Conservation (phyloP, 2,329 filamentous ascomycete species). For the Paraphaeosphaeria sporulosa region DNA sequence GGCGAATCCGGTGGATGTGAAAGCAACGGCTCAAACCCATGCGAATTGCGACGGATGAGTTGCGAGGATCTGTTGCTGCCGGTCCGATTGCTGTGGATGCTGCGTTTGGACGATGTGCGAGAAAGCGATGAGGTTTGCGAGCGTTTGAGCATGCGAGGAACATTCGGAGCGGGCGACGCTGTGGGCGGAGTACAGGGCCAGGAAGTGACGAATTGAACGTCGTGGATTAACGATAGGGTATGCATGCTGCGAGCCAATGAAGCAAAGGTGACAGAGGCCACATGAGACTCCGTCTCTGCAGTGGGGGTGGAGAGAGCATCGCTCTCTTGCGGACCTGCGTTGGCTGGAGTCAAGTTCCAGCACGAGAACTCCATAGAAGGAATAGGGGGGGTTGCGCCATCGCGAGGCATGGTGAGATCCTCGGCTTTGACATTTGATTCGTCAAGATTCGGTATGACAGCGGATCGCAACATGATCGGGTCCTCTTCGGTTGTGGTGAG, state of each 20-base stretch:
- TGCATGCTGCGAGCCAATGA: constrained; percentile 24
- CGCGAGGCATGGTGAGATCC: constrained; percentile 50
- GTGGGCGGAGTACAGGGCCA: constrained; percentile 60
- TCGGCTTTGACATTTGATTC: constrained; percentile 32
- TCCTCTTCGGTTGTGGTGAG: constrained; percentile 49
- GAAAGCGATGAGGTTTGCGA: constrained; percentile 34
- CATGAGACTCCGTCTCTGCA: constrained; percentile 33
- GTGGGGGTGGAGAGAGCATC: constrained; percentile 22
- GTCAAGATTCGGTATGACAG: constrained; percentile 39
- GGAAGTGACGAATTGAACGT: constrained; percentile 63
- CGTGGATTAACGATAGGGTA: constrained; percentile 54
- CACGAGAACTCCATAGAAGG: constrained; percentile 30
- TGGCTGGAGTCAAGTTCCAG: constrained; percentile 39
- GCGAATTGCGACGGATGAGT: constrained; percentile 38
- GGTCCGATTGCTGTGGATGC: constrained; percentile 27
- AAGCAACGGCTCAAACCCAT: constrained; percentile 45
- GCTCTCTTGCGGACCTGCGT: constrained; percentile 33
- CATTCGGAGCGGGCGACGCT: constrained; percentile 26
- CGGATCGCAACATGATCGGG: constrained; percentile 44
- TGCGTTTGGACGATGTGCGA: constrained; percentile 44
- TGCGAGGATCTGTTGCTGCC: constrained; percentile 20
- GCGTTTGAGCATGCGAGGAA: constrained; percentile 34
- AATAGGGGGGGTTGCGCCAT: constrained; percentile 30
- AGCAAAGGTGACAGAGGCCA: constrained; percentile 46
- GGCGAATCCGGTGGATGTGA: constrained; percentile 44